Evolutionary conservation across 2,329 filamentous ascomycete species (phyloP).

Genomic region (Colletotrichum eremochloae): DNA sequence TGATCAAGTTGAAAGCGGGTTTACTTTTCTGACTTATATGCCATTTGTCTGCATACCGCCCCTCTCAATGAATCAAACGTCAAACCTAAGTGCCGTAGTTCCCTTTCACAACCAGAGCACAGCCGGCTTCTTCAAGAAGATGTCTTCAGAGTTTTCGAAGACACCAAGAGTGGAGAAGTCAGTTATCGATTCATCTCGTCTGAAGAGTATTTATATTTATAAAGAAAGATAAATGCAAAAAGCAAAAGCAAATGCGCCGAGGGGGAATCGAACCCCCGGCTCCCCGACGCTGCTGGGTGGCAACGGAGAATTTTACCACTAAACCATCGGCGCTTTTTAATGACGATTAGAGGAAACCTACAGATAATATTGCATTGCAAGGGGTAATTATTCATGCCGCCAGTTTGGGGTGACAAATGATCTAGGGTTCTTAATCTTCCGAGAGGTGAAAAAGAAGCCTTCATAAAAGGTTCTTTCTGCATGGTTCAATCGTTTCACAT

Average conservation of each 20-base stretch:
- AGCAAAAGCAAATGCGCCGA: constrained; percentile 29
- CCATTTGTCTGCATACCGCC: neutral
- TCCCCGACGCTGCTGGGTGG: constrained; percentile 39
- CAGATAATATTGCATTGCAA: rapidly evolving
- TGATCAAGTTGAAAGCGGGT: neutral
- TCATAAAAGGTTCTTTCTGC: neutral
- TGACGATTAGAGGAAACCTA: rapidly evolving
- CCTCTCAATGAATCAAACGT: neutral
- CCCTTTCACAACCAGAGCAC: neutral
- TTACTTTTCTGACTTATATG: neutral
- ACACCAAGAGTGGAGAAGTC: neutral
- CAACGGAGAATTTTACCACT: constrained; percentile 43
- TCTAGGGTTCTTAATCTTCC: too few species aligned
- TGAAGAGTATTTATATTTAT: too few species aligned
- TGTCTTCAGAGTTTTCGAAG: neutral
- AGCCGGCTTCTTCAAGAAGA: neutral
- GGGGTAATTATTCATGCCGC: neutral
- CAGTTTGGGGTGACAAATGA: too few species aligned
- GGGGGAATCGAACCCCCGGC: constrained; percentile 42
- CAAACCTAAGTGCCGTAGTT: neutral
- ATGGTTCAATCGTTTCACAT: neutral
- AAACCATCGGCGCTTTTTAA: constrained; percentile 34
- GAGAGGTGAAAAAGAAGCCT: neutral
- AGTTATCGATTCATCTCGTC: too few species aligned
- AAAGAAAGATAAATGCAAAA: too few species aligned